Evolutionary conservation across 306 rosid genomes (phyloP).

Genomic region (Fagus sylvatica): DNA sequence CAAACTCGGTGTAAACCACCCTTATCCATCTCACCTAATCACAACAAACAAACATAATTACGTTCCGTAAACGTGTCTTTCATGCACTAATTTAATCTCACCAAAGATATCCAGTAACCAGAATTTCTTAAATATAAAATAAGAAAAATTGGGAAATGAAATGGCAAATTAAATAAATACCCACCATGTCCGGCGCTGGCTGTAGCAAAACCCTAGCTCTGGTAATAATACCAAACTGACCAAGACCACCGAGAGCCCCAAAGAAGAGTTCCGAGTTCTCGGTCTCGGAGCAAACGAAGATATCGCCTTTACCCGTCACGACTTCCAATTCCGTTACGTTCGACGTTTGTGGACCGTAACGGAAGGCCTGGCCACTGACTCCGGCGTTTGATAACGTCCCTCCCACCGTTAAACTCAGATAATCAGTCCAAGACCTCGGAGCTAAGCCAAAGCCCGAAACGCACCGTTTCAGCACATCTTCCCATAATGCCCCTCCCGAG

Average conservation of each 20-base stretch:
- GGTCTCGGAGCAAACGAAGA: constrained; percentile 54
- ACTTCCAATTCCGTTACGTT: constrained; percentile 88
- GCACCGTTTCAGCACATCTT: constrained; percentile 74
- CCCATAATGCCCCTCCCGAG: constrained; percentile 99
- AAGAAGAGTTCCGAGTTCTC: constrained; percentile 79
- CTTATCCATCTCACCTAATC: constrained; percentile 94
- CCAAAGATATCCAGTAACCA: background rate
- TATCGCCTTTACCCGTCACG: constrained; percentile 84
- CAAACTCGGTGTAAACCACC: constrained; percentile 73
- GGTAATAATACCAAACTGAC: constrained; percentile 91
- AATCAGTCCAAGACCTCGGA: constrained; percentile 97
- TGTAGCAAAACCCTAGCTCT: constrained; percentile 73
- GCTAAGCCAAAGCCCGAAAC: constrained; percentile 45
- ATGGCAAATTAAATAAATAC: background rate
- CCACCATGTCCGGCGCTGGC: constrained; percentile 79
- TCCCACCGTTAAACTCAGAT: constrained; percentile 81
- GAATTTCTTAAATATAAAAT: no score
- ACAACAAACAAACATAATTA: background rate
- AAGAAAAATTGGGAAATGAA: background rate
- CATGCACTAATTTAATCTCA: constrained; percentile 15
- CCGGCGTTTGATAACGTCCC: constrained; percentile 97
- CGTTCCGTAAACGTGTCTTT: constrained; percentile 29
- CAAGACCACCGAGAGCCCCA: constrained; percentile 76
- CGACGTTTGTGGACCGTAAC: constrained; percentile 86
- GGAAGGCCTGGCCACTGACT: constrained; percentile 91